Percentiles rank a stretch among this genome's conserved stretches.
Conservation (phyloP, 2,329 filamentous ascomycete genomes). For the Bisporella sp. region DNA sequence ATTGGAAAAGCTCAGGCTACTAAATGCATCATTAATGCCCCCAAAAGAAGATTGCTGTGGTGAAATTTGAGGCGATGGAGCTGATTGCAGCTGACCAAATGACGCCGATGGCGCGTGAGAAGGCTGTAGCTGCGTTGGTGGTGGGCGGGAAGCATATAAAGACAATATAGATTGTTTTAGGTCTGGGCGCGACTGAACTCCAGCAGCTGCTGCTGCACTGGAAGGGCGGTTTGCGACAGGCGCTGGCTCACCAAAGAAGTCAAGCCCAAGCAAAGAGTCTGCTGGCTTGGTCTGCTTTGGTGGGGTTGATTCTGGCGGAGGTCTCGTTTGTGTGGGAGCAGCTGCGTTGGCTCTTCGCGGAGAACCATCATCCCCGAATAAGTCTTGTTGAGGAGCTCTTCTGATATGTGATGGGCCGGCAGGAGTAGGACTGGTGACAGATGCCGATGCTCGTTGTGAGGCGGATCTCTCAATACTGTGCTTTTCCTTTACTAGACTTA, state of each 20-base stretch:
- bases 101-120: constrained; percentile 52
- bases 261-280: constrained; percentile 84
- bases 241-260: constrained; percentile 75
- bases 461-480: constrained; percentile 51
- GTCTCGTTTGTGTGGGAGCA: constrained; percentile 46
- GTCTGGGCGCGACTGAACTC: constrained; percentile 73
- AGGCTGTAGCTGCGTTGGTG: constrained; percentile 57
- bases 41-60: constrained; percentile 26
- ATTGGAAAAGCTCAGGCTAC: constrained; percentile 54
- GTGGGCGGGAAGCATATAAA: constrained; percentile 78
- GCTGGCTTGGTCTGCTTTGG: constrained; percentile 63
- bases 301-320: constrained; percentile 55
- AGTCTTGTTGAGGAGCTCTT: constrained; percentile 56
- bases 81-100: constrained; percentile 61
- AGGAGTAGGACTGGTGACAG: constrained; percentile 16
- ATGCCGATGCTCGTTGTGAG: constrained; percentile 24
- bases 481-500: constrained; percentile 59
- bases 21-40: constrained; percentile 73
- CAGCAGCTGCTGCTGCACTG: constrained; percentile 64
- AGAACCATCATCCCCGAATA: constrained; percentile 71
- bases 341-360: constrained; percentile 67
- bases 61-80: constrained; percentile 31
- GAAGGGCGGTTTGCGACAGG: constrained; percentile 71
- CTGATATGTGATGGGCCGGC: constrained; percentile 22
- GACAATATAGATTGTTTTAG: constrained; percentile 97